Conservation (phyloP, 2,329 filamentous ascomycete genomes). For the Sarocladium oryzae region DNA sequence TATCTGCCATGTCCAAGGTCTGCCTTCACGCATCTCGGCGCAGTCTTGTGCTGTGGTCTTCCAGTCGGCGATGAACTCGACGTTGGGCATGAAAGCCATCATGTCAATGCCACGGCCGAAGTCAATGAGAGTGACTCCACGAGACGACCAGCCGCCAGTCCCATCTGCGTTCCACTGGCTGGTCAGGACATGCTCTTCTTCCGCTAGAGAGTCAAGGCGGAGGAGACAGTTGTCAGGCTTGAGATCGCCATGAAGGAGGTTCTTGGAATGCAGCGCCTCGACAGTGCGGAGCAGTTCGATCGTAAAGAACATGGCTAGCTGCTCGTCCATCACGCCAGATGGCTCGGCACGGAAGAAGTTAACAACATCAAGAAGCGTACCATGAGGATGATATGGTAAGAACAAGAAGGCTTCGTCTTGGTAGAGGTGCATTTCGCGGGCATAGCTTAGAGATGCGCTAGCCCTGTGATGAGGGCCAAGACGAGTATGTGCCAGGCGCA, state of each 20-base stretch:
- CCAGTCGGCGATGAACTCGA: conserved; percentile 91
- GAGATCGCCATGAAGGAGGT: conserved; percentile 84
- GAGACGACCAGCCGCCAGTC: conserved; percentile 67
- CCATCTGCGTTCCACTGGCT: conserved; percentile 68
- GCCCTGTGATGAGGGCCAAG: conserved; percentile 66
- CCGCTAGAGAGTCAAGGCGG: conserved; percentile 56
- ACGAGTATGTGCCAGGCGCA: conserved; percentile 72
- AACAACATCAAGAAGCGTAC: conserved; percentile 89
- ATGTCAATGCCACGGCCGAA: conserved; percentile 95
- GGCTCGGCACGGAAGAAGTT: conserved; percentile 73
- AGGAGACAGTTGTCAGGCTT: conserved; percentile 95
- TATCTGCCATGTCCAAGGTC: conserved; percentile 96
- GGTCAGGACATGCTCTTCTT: conserved; percentile 40
- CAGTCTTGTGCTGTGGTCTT: conserved; percentile 82
- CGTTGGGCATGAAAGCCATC: conserved; percentile 68
- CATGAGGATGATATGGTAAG: conserved; percentile 80
- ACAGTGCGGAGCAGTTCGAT: conserved; percentile 86
- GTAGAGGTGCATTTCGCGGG: conserved; percentile 88
- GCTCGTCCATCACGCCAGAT: conserved; percentile 77
- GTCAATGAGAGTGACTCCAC: conserved; percentile 84
- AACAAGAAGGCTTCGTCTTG: conserved; percentile 84
- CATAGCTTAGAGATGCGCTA: conserved; percentile 70
- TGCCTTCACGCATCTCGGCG: conserved; percentile 87
- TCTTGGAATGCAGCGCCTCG: conserved; percentile 74
- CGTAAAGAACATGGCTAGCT: conserved; percentile 89